A percentile compares a stretch with the other conserved stretches of the same genome.
These are phyloP conservation scores for Verruconis gallopava DNA, from an alignment of 2,329 filamentous ascomycete species.

Conservation along the genomic window DNA sequence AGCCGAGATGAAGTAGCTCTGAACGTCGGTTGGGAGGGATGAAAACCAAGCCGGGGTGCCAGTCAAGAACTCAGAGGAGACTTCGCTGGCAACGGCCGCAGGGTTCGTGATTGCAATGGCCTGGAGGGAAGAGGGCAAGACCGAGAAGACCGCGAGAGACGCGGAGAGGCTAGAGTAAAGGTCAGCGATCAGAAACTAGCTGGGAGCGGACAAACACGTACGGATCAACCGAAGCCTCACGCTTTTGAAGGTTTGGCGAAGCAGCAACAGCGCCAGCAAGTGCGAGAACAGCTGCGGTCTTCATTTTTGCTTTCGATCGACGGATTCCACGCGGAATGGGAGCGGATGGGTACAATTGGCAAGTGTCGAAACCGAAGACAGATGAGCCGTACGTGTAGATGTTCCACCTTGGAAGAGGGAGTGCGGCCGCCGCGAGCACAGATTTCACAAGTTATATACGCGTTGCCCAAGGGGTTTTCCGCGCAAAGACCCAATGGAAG, in stretches of 20 bases:
- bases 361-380: too few relatives aligned
- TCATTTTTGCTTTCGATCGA: too few relatives aligned
- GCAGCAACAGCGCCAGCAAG: constrained; percentile 20
- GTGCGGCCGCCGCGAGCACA: too few relatives aligned
- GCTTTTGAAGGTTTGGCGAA: constrained; percentile 15
- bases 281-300: constrained; percentile 18
- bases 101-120: constrained; percentile 29
- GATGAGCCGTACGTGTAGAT: too few relatives aligned
- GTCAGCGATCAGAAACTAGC: not conserved
- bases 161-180: constrained; percentile 22
- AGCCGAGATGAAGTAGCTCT: constrained; percentile 27
- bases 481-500: too few relatives aligned
- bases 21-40: constrained; percentile 31
- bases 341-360: too few relatives aligned
- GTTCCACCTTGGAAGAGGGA: too few relatives aligned
- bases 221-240: constrained; percentile 12
- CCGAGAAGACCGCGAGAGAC: constrained; percentile 30
- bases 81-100: constrained; percentile 26
- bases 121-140: constrained; percentile 29
- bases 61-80: constrained; percentile 31
- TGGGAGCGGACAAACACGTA: constrained; percentile 4
- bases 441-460: too few relatives aligned
- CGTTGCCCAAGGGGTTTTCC: too few relatives aligned
- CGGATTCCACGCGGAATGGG: too few relatives aligned
- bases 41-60: constrained; percentile 34